These are phyloP conservation scores for Amanita rimosa DNA, from an alignment of 768 basidiomycete species.

Conservation along the genomic window DNA sequence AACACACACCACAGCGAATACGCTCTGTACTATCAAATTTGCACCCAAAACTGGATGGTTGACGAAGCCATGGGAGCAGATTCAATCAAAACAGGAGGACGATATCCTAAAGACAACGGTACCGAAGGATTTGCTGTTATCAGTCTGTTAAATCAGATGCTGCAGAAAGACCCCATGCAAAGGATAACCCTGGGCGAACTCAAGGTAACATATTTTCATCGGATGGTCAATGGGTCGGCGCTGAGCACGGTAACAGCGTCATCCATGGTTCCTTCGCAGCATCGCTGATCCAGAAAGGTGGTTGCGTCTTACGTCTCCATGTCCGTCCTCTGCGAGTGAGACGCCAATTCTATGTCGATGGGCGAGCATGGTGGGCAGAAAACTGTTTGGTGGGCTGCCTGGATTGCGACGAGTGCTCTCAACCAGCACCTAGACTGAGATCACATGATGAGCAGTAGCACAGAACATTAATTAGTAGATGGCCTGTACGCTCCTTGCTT, in stretches of 20 bases:
- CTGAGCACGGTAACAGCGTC: constrained; percentile 14
- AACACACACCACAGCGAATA: constrained; percentile 26
- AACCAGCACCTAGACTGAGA: not conserved
- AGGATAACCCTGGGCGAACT: constrained; percentile 21
- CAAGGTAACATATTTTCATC: constrained; percentile 17
- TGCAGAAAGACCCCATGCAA: constrained; percentile 26
- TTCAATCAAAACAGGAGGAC: constrained; percentile 21
- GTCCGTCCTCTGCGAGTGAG: not conserved
- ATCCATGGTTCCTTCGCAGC: constrained; percentile 27
- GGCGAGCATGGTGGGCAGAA: constrained; percentile 18
- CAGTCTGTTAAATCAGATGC: constrained; percentile 25
- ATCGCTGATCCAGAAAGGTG: constrained; percentile 24
- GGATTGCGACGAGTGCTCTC: constrained; percentile 1
- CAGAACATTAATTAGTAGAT: not conserved
- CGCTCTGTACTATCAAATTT: constrained; percentile 28
- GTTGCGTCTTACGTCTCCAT: constrained; percentile 20
- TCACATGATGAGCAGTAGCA: not conserved
- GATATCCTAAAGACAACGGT: constrained; percentile 17
- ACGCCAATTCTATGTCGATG: constrained; percentile 12
- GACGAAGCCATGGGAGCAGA: constrained; percentile 29
- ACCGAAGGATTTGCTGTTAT: constrained; percentile 21
- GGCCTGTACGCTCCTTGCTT: not conserved
- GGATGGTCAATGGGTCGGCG: not conserved
- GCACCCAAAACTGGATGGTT: constrained; percentile 27
- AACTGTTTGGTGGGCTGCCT: constrained; percentile 16